Base-by-base conservation (phyloP, 208 protist species). In the Leishmania major region DNA sequence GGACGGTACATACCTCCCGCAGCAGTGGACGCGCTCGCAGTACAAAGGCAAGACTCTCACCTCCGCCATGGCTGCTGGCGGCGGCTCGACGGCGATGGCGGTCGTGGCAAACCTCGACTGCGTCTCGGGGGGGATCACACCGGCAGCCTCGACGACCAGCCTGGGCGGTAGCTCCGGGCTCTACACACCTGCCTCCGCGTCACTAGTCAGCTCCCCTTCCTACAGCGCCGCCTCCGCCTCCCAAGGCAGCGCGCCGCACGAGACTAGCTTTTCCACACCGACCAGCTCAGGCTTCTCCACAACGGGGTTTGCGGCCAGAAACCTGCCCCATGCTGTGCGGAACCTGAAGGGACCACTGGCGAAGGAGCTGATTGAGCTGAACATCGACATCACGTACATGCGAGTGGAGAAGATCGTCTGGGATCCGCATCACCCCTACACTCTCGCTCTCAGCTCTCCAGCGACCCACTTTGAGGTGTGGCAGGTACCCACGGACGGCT, bases 391-490 rank as follows among this genome's bases (percentile, higher is more conserved):
- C 43, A 88, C 86, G 17, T 88, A 91, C 67, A 79, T 89, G 75
- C 86, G 80, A 25, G 91, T 96, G 67, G 89, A 95, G 74, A 91
- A 91, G 55, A 94, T 97, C 57, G 90, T 89, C 28, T 97, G 95
- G 93, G 94, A 97, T 78, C 90, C 91, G 69, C 92, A 97, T 79
- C 89, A 94, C 53, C 86, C 89, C 37, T 96, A 97, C 86, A 96
- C 93, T n/a, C 88, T 97, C n/a, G 92, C 92, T 6, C 89, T 96
- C 31, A 93, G 84, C 51, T 93, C 90, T 15, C 75, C 88, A 0
- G 78, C 83, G 17, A 96, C 91, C 19, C 87, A 94, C 81, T 97
- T 97, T 84, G 93, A 97, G 84, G 76, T 97, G 55, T 96, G 95
- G 92, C 82, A 86, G 40, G 89, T 97, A 51, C 92, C 90, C 17